phyloP scores from a whole-genome alignment of 805 yeast species.

The Candida silvicultrix region DNA sequence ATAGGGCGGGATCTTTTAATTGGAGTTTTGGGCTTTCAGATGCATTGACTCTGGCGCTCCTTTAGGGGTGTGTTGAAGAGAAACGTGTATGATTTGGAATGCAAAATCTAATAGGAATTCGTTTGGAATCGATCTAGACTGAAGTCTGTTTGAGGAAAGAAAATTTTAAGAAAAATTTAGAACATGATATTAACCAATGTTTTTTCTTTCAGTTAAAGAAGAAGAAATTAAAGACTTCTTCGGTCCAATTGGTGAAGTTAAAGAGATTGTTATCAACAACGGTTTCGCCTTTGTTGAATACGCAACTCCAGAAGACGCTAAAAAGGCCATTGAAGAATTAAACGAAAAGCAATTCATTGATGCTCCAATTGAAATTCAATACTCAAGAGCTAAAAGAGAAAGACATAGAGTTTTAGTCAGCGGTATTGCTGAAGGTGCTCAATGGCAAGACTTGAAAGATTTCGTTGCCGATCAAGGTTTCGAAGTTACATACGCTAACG shows the following conservation, averaged over 20 bases:
- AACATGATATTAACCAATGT: slow-evolving; percentile 5
- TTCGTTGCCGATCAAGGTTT: slow-evolving; percentile 72
- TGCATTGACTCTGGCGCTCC: background rate
- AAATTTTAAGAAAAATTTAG: background rate
- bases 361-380: slow-evolving; percentile 38
- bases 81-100: background rate
- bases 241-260: slow-evolving; percentile 57
- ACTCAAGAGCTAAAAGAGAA: slow-evolving; percentile 44
- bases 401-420: slow-evolving; percentile 66
- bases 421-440: slow-evolving; percentile 67
- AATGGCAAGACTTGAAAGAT: slow-evolving; percentile 90
- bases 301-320: slow-evolving; percentile 64
- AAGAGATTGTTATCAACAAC: slow-evolving; percentile 63
- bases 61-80: background rate
- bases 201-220: slow-evolving; percentile 26
- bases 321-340: slow-evolving; percentile 67
- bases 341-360: slow-evolving; percentile 64
- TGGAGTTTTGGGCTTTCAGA: background rate
- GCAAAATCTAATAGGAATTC: background rate
- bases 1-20: background rate
- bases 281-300: slow-evolving; percentile 91
- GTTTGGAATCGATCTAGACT: background rate
- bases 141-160: background rate
- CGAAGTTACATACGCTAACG: slow-evolving; percentile 55
- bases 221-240: slow-evolving; percentile 68